Percentiles rank a stretch among this genome's conserved stretches.
These are phyloP conservation scores for Saitozyma podzolica DNA, from an alignment of 768 basidiomycete genomes.

Conservation along the genomic window DNA sequence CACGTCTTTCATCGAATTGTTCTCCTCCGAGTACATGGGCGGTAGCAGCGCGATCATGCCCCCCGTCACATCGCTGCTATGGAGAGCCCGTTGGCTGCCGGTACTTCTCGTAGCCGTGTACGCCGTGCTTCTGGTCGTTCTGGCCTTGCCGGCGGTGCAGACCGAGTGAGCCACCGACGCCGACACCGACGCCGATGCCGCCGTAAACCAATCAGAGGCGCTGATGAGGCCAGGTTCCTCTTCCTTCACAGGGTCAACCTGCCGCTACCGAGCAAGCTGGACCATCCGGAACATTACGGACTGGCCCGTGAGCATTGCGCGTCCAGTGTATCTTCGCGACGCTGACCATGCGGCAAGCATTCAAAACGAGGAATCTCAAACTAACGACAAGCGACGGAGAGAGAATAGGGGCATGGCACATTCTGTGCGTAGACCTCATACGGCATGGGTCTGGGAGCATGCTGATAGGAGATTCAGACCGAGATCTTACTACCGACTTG, in stretches of 20 bases:
- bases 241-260: conserved; percentile 69
- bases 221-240: conserved; percentile 53
- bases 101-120: neutral
- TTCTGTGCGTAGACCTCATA: conserved; percentile 32
- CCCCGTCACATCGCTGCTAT: neutral
- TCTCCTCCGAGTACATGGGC: too few species aligned
- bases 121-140: conserved; percentile 56
- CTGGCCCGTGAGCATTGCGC: conserved; percentile 66
- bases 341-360: conserved; percentile 57
- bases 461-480: conserved; percentile 44
- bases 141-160: conserved; percentile 68
- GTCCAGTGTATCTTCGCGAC: neutral
- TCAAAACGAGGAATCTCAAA: conserved; percentile 72
- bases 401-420: conserved; percentile 61
- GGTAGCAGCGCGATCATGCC: too few species aligned
- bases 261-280: conserved; percentile 66
- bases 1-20: too few species aligned
- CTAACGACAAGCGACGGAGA: conserved; percentile 75
- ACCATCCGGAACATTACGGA: conserved; percentile 73
- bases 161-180: conserved; percentile 60
- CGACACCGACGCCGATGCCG: neutral
- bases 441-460: conserved; percentile 58
- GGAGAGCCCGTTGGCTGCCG: neutral
- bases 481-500: conserved; percentile 38
- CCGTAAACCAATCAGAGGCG: neutral